phyloP scores from a whole-genome alignment of 306 rosid species.

The Cucurbita ficifolia region DNA sequence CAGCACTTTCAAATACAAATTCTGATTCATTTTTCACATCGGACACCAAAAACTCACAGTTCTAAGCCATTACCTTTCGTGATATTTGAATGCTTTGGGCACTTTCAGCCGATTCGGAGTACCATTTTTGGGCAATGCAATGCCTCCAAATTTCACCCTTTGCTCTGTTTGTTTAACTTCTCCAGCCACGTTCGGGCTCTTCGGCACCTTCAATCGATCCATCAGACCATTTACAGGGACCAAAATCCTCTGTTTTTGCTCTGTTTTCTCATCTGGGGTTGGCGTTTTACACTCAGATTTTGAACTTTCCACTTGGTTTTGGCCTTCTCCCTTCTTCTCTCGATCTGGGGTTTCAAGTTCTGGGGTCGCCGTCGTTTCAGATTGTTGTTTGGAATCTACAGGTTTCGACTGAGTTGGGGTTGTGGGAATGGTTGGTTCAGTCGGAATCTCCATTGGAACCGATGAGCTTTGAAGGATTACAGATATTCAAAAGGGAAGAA shows the following conservation, averaged over 20 bases:
- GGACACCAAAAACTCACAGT: background rate
- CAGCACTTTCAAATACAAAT: background rate
- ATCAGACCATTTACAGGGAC: background rate
- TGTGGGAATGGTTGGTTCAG: background rate
- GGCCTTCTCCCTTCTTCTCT: background rate
- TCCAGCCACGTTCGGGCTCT: background rate
- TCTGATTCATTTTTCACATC: background rate
- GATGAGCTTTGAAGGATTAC: background rate
- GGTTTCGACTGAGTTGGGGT: background rate
- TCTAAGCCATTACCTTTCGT: slow-evolving; percentile 47
- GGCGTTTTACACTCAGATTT: background rate
- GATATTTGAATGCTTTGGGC: slow-evolving; percentile 61
- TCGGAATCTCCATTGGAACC: slow-evolving; percentile 28
- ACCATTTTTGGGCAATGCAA: slow-evolving; percentile 35
- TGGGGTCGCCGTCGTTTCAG: background rate
- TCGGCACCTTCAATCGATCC: background rate
- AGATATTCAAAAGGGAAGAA: background rate
- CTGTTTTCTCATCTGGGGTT: background rate
- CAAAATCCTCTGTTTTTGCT: background rate
- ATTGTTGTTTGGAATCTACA: slow-evolving; percentile 10
- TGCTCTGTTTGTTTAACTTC: slow-evolving; percentile 5
- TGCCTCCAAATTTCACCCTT: slow-evolving; percentile 15
- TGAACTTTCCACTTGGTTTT: background rate
- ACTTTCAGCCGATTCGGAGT: slow-evolving; percentile 60
- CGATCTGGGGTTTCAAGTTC: background rate